Percentiles rank a stretch among this genome's conserved stretches.
These are phyloP conservation scores for Echinochloa phyllopogon DNA, from an alignment of 176 grass and related monocot genomes.

Conservation along the genomic window DNA sequence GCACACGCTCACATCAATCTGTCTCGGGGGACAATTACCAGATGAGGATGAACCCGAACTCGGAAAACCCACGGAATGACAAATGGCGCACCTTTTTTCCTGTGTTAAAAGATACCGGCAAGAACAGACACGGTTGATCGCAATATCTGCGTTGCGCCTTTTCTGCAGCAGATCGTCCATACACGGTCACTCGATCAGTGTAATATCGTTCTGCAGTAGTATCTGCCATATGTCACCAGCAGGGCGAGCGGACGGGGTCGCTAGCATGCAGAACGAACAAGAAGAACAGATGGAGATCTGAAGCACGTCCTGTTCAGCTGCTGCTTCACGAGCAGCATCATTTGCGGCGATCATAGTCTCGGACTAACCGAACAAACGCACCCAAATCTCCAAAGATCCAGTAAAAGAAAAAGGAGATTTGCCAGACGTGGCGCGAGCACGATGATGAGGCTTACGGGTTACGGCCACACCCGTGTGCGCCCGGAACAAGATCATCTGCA, in stretches of 20 bases:
- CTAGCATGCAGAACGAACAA: background rate
- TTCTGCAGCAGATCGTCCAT: too few species aligned
- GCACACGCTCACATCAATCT: background rate
- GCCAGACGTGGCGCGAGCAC: background rate
- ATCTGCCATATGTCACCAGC: too few species aligned
- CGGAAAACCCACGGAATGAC: too few species aligned
- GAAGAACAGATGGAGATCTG: background rate
- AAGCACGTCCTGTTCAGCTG: background rate
- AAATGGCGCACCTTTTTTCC: too few species aligned
- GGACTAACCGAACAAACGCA: background rate
- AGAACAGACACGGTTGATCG: too few species aligned
- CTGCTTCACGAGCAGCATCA: background rate
- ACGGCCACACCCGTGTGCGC: conserved; percentile 20
- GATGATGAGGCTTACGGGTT: conserved; percentile 30
- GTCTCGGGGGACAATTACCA: background rate
- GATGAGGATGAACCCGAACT: background rate
- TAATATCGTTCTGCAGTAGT: too few species aligned
- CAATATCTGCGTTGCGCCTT: too few species aligned
- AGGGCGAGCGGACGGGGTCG: too few species aligned
- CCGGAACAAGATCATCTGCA: too few species aligned
- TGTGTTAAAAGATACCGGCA: background rate
- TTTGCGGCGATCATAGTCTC: background rate
- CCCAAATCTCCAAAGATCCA: conserved; percentile 25
- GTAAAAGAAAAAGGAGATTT: background rate
- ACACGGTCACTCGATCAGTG: too few species aligned